phyloP scores from a whole-genome alignment of 2,329 filamentous ascomycete species.

The Lachnum nothofagi region DNA sequence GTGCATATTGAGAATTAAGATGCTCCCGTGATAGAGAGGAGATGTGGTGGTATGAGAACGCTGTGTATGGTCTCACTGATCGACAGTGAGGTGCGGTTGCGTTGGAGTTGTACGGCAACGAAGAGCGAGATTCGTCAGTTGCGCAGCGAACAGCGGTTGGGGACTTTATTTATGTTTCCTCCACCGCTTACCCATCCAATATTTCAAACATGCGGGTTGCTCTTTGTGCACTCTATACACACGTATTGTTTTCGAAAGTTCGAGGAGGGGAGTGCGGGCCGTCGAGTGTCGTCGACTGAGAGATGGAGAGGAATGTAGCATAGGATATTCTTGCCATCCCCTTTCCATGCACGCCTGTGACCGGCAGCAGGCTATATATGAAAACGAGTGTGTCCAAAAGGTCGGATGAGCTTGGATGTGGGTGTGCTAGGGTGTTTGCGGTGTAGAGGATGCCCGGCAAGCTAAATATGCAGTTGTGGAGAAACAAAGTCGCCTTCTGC shows the following conservation, averaged over 20 bases:
- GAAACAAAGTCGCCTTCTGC: no score
- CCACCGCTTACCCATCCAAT: background rate
- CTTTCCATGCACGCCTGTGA: background rate
- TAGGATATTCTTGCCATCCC: background rate
- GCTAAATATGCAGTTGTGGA: no score
- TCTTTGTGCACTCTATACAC: conserved; percentile 4
- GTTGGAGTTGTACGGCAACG: background rate
- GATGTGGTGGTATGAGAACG: conserved; percentile 12
- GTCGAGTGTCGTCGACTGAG: background rate
- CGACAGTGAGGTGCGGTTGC: background rate
- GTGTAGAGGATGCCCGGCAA: background rate
- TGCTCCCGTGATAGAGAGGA: conserved; percentile 16
- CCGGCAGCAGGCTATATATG: conserved; percentile 21
- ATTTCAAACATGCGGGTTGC: background rate
- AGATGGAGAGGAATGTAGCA: background rate
- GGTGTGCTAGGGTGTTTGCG: background rate
- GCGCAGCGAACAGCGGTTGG: no score
- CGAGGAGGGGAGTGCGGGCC: background rate
- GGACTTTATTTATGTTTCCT: conserved; percentile 5
- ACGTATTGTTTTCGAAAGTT: conserved; percentile 1
- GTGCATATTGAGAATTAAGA: conserved; percentile 13
- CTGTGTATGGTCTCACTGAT: conserved; percentile 3
- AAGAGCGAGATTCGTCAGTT: no score
- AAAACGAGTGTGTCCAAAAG: conserved; percentile 14
- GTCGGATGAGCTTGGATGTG: background rate